A percentile compares a stretch with the other conserved stretches of the same genome.
Evolutionary conservation across 371 early-diverging fungal species (phyloP).

Genomic region (Fennellomyces sp.): DNA sequence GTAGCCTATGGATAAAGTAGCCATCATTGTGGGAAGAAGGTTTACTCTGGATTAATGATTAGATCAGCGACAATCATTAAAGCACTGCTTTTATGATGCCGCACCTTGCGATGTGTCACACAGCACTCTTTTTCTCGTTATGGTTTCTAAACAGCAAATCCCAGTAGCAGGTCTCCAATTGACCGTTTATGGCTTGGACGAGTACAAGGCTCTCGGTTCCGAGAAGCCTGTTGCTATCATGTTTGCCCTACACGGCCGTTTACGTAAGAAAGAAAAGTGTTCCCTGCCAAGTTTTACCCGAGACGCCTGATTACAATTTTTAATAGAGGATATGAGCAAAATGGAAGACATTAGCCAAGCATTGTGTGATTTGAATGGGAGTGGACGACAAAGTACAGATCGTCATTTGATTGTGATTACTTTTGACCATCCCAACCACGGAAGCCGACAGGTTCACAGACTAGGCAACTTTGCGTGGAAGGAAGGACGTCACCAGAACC

Average conservation of each 20-base stretch:
- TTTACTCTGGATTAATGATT: too few relatives aligned
- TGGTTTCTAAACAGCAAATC: constrained; percentile 15
- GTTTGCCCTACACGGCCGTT: constrained; percentile 49
- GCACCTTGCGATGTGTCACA: too few relatives aligned
- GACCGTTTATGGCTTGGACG: constrained; percentile 43
- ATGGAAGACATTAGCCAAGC: constrained; percentile 32
- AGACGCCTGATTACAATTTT: neutral
- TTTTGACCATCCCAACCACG: constrained; percentile 65
- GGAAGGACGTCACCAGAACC: constrained; percentile 34
- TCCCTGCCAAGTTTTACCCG: too few relatives aligned
- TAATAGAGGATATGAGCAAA: constrained; percentile 26
- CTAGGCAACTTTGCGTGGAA: constrained; percentile 43
- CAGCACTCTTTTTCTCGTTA: neutral
- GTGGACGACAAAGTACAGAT: neutral
- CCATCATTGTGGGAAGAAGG: too few relatives aligned
- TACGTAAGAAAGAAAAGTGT: constrained; percentile 44
- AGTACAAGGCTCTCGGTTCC: constrained; percentile 22
- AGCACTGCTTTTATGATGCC: too few relatives aligned
- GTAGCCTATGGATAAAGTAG: too few relatives aligned
- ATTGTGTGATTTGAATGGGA: constrained; percentile 28
- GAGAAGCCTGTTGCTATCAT: constrained; percentile 33
- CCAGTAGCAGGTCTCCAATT: constrained; percentile 28
- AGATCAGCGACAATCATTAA: too few relatives aligned
- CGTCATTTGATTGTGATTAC: constrained; percentile 43
- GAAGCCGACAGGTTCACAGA: constrained; percentile 40